Evolutionary conservation across 2,329 filamentous ascomycete genomes (phyloP), one percentile per base, ranked within the genome.

Genomic region (Alternaria postmessia): DNA sequence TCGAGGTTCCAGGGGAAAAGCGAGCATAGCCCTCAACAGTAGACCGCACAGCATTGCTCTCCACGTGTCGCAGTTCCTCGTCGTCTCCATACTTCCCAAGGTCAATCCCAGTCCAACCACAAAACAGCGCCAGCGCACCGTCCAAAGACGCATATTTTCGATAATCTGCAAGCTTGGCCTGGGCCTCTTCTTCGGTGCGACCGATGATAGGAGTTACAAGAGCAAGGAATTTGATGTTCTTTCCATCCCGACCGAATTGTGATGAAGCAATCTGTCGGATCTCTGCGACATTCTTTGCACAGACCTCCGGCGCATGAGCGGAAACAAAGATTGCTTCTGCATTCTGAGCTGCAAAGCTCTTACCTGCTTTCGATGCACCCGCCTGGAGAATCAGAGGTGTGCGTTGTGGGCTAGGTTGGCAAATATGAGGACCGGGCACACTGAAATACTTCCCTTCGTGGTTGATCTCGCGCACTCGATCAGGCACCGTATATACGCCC

Each of bases 41-140:
- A 11, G 84, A 86, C 57, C 81, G 84, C 51, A 88, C 87, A 0
- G 86, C 87, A 71, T 89, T 87, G 61, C 84, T 85, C 72, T 88
- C 83, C n/a, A 89, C 86, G 55, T 86, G 80, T 12, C 87, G 78
- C 51, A 90, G 76, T 71, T 90, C 88, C 69, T 90, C 84, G 42
- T 90, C 87, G 26, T 90, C 87, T 0, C 79, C 84, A 64, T 89
- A 90, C 43, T 83, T 78, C 7, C 82, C 80, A 24, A 90, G 77
- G 70, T 91, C 86, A 47, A 89, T 88, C 0, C 88, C 90, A 0
- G 90, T 92, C 89, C 90, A 93, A 1, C 90, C 90, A 20, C 89
- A 89, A 67, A 92, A 93, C 18, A 92, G 76, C 1, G 89, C 88
- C 57, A 92, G 72, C 0, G 89, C 90, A 2, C 90, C 90, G 65